phyloP scores from a whole-genome alignment of 176 grass and related monocot species.

The Ampelocalamus luodianensis region DNA sequence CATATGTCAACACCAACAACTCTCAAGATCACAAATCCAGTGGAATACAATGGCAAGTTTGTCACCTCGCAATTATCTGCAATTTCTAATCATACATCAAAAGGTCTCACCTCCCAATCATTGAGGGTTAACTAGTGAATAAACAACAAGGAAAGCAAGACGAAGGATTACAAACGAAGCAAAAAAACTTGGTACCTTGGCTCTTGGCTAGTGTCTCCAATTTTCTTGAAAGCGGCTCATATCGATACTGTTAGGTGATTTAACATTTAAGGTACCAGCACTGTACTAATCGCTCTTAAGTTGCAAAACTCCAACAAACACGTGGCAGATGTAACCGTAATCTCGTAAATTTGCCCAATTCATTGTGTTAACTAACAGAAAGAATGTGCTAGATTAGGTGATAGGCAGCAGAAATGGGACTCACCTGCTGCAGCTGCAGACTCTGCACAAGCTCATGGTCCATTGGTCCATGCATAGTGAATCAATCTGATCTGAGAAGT shows the following conservation, averaged over 20 bases:
- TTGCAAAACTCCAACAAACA: constrained; percentile 12
- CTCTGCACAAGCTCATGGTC: constrained; percentile 14
- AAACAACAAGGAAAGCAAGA: neutral
- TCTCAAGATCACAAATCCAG: neutral
- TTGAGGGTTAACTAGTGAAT: neutral
- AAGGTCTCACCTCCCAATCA: no score
- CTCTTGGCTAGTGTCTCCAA: neutral
- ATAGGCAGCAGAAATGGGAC: constrained; percentile 2
- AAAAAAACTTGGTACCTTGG: neutral
- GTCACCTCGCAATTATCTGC: neutral
- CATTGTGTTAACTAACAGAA: constrained; percentile 29
- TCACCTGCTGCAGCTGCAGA: constrained; percentile 36
- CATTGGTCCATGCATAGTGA: constrained; percentile 29
- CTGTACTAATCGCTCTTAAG: constrained; percentile 21
- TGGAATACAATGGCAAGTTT: constrained; percentile 7
- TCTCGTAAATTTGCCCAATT: constrained; percentile 22
- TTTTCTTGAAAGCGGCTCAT: neutral
- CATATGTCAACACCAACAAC: neutral
- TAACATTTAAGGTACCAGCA: constrained; percentile 12
- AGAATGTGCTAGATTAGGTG: constrained; percentile 16
- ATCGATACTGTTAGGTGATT: neutral
- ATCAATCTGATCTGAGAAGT: constrained; percentile 34
- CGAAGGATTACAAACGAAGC: neutral
- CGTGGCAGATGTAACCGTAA: constrained; percentile 20
- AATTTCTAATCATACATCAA: neutral